Evolutionary conservation across 495 filamentous ascomycete genomes (phyloP), one percentile per base, ranked within the genome.

Genomic region (Podospora pseudocomata): DNA sequence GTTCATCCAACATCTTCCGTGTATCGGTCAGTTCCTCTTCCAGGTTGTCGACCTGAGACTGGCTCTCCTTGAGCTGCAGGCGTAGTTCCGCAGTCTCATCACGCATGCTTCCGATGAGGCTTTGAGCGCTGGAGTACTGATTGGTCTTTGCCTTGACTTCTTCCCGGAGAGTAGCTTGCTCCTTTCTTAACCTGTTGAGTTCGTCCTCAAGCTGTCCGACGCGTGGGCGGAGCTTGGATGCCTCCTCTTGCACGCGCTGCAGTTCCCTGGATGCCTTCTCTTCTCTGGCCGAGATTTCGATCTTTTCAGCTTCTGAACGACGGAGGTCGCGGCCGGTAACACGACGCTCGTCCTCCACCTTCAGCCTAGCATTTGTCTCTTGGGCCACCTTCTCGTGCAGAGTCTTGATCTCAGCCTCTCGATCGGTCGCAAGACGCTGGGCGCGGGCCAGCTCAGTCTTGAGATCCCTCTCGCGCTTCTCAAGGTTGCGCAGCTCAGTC

Each of bases 11-110:
- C 63, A 97, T 86, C 60, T 92, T 86, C 67, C 96, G 93, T 16
- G 92, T 88, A 73, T 99, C 96, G 19, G 87, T 87, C 7, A 97
- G 83, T 75, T 98, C 95, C 80, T 99, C 95, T 71, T 97, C 94
- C n/a, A 97, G 79, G 65, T 88, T 91, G 71, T 97, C 93, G 65
- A 87, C 89, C 68, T 92, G 90, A 53, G 88, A 87, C 63, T 90
- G 88, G 3, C 91, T 89, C 76, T 99, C 95, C 80, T 93, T 94
- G 85, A 97, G 90, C 78, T 97, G 96, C 79, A 91, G 90, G n/a
- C 88, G 88, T 71, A 98, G 82, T 78, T 99, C 95, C 3, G 89
- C 82, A 2, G 89, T 89, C 78, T 99, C 93, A 73, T 97, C 92
- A 65, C 93, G 91, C 93, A 97, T 93, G 72, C 91, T 96, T 67